phyloP scores from a whole-genome alignment of 202 grass and related monocot genomes.

The Miscanthus sacchariflorus region DNA sequence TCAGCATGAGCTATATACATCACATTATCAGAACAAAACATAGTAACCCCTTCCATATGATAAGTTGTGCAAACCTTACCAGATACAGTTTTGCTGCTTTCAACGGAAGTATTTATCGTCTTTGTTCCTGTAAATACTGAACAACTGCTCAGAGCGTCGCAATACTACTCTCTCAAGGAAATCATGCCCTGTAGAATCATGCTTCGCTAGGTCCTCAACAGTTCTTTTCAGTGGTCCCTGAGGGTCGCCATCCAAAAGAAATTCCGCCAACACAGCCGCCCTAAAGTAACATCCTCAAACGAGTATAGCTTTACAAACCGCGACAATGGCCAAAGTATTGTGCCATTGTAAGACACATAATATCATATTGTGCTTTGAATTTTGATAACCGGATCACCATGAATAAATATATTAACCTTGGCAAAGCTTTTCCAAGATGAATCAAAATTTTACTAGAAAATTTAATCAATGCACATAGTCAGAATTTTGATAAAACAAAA shows the following conservation, averaged over 20 bases:
- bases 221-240: constrained; percentile 62
- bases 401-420: background rate
- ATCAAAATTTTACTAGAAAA: background rate
- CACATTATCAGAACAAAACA: constrained; percentile 33
- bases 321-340: background rate
- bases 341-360: background rate
- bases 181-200: constrained; percentile 29
- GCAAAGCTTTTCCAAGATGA: background rate
- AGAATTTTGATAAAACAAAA: background rate
- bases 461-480: background rate
- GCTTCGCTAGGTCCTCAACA: constrained; percentile 45
- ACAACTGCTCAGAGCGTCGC: constrained; percentile 52
- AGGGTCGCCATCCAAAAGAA: constrained; percentile 61
- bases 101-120: constrained; percentile 73
- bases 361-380: background rate
- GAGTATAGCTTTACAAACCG: constrained; percentile 37
- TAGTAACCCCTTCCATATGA: background rate
- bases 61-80: background rate
- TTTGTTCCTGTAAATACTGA: constrained; percentile 63
- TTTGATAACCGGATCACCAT: background rate
- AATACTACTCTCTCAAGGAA: constrained; percentile 49
- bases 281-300: constrained; percentile 45
- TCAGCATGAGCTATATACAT: constrained; percentile 34
- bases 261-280: constrained; percentile 47
- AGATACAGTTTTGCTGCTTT: background rate